Base-by-base conservation (phyloP, 2,329 filamentous ascomycete species). In the Myriangium duriaei region DNA sequence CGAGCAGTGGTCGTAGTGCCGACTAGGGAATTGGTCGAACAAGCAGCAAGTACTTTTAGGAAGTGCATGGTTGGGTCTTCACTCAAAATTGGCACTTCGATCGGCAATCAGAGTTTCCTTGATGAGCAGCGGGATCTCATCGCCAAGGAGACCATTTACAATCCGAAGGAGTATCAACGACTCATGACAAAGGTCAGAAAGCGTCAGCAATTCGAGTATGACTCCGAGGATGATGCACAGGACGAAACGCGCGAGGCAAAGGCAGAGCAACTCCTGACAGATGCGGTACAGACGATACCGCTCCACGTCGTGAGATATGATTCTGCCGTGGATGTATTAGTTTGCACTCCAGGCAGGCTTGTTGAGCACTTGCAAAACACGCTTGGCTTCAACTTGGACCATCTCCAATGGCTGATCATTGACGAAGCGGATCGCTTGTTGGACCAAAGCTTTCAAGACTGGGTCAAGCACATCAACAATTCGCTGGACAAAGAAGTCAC, bases 371-470 rank as follows among this genome's bases (percentile, higher is more conserved):
- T 95, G 35, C 79, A 80, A 45, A 77, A 79, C 42, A 96, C 88
- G 0, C 74, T 75, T 3, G 86, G 85, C 0, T 95, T 96, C 55
- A 74, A 69, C 0, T 66, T 96, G 14, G 73, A 81, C 40, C 71
- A 81, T 53, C 67, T 95, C 4, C 74, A 82, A 43, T 96, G 87
- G 86, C 67, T 96, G 0, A 74, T 95, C 2, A 81, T 95, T 32
- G 88, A 96, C 51, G 88, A 96, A 60, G 91, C 88, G 9, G 88
- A 96, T 58, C 85, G 91, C 53, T 65, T 96, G 10, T 71, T 96
- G 4, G 81, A 87, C 30, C 84, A 96, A 56, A 87, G 81, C 51
- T 95, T 91, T 58, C 87, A 95, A 55, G 81, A 88, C 51, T 95
- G 87, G 87, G 67, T 92, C 3, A 74, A 77, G 29, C 63, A 79